Evolutionary conservation across 192 early-diverging fungal genomes (phyloP), one percentile per base, ranked within the genome.

Genomic region (Coemansia sp.): DNA sequence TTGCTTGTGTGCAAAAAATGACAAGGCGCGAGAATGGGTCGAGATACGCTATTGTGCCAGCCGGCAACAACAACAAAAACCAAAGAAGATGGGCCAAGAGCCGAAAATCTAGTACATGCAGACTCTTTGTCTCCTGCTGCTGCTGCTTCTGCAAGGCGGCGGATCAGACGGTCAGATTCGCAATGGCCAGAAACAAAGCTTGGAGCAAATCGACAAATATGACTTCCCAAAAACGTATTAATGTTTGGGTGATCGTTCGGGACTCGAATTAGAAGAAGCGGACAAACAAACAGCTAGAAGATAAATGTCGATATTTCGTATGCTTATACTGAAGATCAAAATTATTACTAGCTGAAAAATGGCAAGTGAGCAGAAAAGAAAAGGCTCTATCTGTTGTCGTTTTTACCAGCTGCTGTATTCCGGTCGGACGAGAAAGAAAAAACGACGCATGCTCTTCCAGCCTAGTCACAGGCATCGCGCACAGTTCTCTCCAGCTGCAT

Each of bases 181-280:
- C 56, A 38, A 58, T 33, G 32, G 7, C 56, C 34, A 58, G 20
- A 20, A 34, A 34, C 56, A 58, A 58, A 25, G 51, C 6, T 22
- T 29, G 1, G 51, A 18, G 33, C 22, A 33, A 58, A 36, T 58
- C 33, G 48, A 60, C 29, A 48, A n/a, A n/a, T n/a, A n/a, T n/a
- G n/a, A n/a, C n/a, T 60, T 5, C n/a, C 5, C 59, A 1, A 60
- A 60, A 60, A 60, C 16, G 42, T 22, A 60, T 60, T 29, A 45
- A 60, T 45, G 59, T 45, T 60, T 60, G 59, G 42, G 42, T 45
- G 59, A 60, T 60, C 59, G 45, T 60, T 32, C 59, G 59, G 59
- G 59, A 42, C 56, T 58, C 56, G n/a, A 58, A 58, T 33, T 58
- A 58, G 31, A 30, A 28, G 22, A 30, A 38, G 56, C 56, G 56